Evolutionary conservation across 2,329 filamentous ascomycete species (phyloP), one percentile per base, ranked within the genome.

Genomic region (Colletotrichum ledebouriae): DNA sequence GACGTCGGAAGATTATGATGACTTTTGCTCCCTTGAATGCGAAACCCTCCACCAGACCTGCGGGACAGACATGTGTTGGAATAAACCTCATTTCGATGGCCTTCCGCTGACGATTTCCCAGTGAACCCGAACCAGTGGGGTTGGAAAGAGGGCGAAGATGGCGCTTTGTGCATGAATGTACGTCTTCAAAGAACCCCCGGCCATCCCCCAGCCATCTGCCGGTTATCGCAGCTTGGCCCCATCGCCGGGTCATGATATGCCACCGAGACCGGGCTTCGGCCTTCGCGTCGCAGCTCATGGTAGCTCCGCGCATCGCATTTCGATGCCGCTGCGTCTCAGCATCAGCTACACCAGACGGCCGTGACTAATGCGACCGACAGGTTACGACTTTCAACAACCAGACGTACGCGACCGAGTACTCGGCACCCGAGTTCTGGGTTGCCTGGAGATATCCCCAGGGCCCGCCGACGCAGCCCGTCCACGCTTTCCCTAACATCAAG

Each of bases 51-150:
- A 22, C n/a, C 34, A 42, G 11, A 25, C 17, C 20, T 25, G 11
- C 46, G 6, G 22, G 10, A 34, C 34, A 55, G 37, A 57, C 53
- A 57, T 41, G 37, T 25, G 37, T 33, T n/a, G 34, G 44, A 42
- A 41, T 44, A 6, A 42, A 15, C 33, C 1, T 55, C 50, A 39
- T 39, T 55, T 55, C 29, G 33, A 37, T 55, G 33, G 47, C 13
- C 37, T 22, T 59, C n/a, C 55, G 61, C 65, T 68, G 41, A 68
- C 61, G 60, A 59, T 55, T 37, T 49, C 41, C 15, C 65, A 87
- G 85, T 86, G 63, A 87, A 87, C 72, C 85, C 85, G 53, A 87
- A 87, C 71, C 85, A 86, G 75, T 87, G 85, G 85, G 84, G 83
- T 71, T 80, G 83, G 73, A 71, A 77, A 22, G 72, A 76, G 12